Evolutionary conservation across 345 rosid genomes (phyloP).

Genomic region (Camelina sativa): DNA sequence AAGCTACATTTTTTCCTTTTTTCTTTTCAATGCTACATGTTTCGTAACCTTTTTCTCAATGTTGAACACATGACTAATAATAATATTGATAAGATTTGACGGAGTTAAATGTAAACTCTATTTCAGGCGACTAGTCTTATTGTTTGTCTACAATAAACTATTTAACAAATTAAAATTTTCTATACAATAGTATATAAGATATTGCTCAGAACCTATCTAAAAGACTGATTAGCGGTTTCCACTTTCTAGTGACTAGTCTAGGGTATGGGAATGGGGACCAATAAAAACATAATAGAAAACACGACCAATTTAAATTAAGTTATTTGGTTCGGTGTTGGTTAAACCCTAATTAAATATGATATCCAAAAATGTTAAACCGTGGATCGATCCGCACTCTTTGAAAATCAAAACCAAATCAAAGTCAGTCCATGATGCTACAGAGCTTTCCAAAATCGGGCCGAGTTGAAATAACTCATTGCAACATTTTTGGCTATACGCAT

Average conservation of each 20-base stretch:
- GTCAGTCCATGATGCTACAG: slow-evolving; percentile 27
- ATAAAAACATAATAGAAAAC: neutral
- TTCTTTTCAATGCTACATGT: slow-evolving; percentile 20
- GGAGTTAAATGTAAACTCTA: slow-evolving; percentile 5
- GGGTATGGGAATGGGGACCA: neutral
- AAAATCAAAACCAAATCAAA: neutral
- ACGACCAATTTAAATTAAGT: neutral
- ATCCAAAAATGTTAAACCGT: slow-evolving; percentile 5
- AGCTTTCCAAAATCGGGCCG: slow-evolving; percentile 28
- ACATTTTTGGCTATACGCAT: slow-evolving; percentile 23
- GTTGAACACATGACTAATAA: slow-evolving; percentile 15
- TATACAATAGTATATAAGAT: neutral
- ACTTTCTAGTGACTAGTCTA: slow-evolving; percentile 3
- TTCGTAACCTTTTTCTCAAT: slow-evolving; percentile 14
- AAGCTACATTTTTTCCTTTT: slow-evolving; percentile 5
- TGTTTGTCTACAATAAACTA: neutral
- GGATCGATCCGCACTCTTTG: neutral
- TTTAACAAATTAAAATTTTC: neutral
- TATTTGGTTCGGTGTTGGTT: neutral
- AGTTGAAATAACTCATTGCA: slow-evolving; percentile 25
- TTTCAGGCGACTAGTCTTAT: slow-evolving; percentile 5
- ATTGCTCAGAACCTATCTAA: neutral
- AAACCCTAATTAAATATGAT: neutral
- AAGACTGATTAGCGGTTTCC: neutral
- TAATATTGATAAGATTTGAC: slow-evolving; percentile 2